These are phyloP conservation scores for Tolypocladium tropicale DNA, from an alignment of 2,329 filamentous ascomycete genomes.

Conservation along the genomic window DNA sequence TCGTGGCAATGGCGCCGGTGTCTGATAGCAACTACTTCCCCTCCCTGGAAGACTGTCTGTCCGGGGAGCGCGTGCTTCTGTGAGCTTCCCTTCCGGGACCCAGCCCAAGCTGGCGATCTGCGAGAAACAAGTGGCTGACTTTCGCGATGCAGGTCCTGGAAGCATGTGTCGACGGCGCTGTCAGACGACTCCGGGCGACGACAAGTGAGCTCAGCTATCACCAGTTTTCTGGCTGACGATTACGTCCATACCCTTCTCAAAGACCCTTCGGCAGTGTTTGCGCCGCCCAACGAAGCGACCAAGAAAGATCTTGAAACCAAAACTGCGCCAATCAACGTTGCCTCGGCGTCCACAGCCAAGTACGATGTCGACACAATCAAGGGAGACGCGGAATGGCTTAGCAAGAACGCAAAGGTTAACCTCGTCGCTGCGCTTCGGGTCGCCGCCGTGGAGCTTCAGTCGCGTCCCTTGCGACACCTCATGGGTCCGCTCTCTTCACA, in stretches of 20 bases:
- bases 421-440: conserved; percentile 74
- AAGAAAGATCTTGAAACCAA: conserved; percentile 71
- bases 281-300: conserved; percentile 48
- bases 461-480: conserved; percentile 62
- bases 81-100: conserved; percentile 34
- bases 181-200: conserved; percentile 46
- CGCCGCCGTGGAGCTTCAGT: conserved; percentile 75
- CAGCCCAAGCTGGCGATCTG: neutral
- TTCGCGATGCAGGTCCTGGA: conserved; percentile 45
- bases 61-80: conserved; percentile 70
- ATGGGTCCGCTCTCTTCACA: conserved; percentile 64
- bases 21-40: conserved; percentile 69
- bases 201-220: conserved; percentile 43
- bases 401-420: conserved; percentile 65
- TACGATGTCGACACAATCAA: conserved; percentile 75
- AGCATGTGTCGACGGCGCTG: conserved; percentile 44
- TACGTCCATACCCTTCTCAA: conserved; percentile 59
- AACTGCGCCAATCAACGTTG: conserved; percentile 77
- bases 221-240: conserved; percentile 60
- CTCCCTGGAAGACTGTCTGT: conserved; percentile 74
- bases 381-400: conserved; percentile 77
- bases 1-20: conserved; percentile 58
- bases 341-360: conserved; percentile 53
- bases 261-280: conserved; percentile 59
- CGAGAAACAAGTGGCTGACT: conserved; percentile 12